Base-by-base conservation (phyloP, 1,139 yeast species). In the Pichia sp. region DNA sequence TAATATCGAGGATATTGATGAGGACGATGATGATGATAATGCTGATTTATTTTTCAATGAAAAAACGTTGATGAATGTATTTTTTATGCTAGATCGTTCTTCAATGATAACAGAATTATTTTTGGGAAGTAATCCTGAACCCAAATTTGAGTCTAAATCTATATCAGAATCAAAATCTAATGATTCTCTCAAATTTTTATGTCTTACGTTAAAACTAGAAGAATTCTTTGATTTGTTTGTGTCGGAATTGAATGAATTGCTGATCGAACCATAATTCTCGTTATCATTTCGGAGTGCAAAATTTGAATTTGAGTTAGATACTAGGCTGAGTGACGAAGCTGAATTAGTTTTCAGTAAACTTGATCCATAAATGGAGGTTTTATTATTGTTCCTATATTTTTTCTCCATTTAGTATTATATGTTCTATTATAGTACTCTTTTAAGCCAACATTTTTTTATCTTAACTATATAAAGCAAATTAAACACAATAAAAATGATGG, bases 291-390 rank as follows among this genome's bases (percentile, higher is more conserved):
- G 44, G 40, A 30, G 44, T 35, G 39, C 26, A 26, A 18, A 26
- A 36, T 36, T 8, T 36, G 18, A n/a, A 10, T 9, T 27, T 36
- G 18, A 36, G 4, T 9, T 27, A 26, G 18, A 36, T 2, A 36
- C 11, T n/a, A 39, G 33, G 28, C 49, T 28, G 26, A 46, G 32
- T 1, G 46, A 46, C 8, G 49, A 46, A 5, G 46, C 49, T 4
- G 49, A 36, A 9, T 46, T 46, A 2, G 49, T 25, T 38, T 46
- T 46, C 4, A 31, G 18, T 3, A 25, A 41, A 35, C 34, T 25
- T 4, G n/a, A 25, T 2, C n/a, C 5, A 10, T 27, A 7, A 4
- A 26, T 40, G 9, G 18, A 9, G 4, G 10, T 10, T 4, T 1
- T 25, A 9, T 28, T 18, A 18, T 18, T 18, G 18, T 18, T 18